Evolutionary conservation across 192 early-diverging fungal species (phyloP), one percentile per base, ranked within the genome.

Genomic region (Phlyctochytrium arcticum): DNA sequence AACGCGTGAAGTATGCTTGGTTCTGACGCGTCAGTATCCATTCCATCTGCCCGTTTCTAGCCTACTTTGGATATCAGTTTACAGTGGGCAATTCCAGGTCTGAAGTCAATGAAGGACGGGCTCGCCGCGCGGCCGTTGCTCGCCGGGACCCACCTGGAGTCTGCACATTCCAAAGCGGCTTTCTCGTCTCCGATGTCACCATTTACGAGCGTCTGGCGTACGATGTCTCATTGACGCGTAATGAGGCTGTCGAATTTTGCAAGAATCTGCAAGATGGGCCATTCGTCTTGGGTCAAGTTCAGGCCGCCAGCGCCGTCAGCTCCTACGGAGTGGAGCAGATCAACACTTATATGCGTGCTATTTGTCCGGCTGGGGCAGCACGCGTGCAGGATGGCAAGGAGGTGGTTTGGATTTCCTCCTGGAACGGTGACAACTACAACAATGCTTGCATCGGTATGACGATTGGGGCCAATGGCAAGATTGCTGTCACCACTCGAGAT

Each of bases 391-490:
- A 30, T 15, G n/a, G n/a, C n/a, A n/a, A n/a, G n/a, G 8, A 42
- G 1, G 23, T 36, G 3, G 29, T 36, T 19, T 60, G 58, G 58
- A 60, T 60, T 4, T 10, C 15, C 17, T 24, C 19, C 37, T 60
- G 58, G 58, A 60, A 60, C 27, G 58, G 58, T 36, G 58, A 60
- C 27, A 30, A 29, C 29, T 60, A 60, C 30, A 19, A 47, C 21
- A 39, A 39, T 15, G 35, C 58, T 21, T 60, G 58, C 29, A n/a
- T 60, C 7, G 58, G 17, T 21, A 27, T 47, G 7, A 60, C 35
- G 1, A 26, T 17, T 8, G 42, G 58, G n/a, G 15, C 29, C 10
- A 60, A 60, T 12, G 58, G 35, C 15, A 17, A 17, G 15, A 24
- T 60, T 37, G 58, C 58, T 1, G 23, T 60, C 19, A 60, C 37